phyloP scores from a whole-genome alignment of 495 filamentous ascomycete species.

The Niebla homalea region DNA sequence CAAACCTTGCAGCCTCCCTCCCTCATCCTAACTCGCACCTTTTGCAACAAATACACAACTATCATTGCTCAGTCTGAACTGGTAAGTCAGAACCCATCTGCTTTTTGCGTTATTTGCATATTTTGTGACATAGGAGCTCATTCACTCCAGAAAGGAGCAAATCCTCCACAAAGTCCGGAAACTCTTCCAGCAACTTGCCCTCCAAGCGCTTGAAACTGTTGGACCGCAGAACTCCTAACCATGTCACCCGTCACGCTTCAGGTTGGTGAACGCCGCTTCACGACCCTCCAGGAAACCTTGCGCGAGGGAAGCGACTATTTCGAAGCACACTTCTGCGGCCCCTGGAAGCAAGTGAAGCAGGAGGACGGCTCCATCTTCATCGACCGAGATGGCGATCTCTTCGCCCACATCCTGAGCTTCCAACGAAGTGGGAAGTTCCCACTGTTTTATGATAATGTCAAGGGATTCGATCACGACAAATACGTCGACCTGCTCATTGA shows the following conservation, averaged over 20 bases:
- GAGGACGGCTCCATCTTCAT: constrained; percentile 29
- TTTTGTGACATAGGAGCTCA: too few relatives aligned
- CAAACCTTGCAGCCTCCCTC: too few relatives aligned
- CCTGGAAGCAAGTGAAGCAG: neutral
- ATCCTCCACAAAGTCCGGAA: too few relatives aligned
- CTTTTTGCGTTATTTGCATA: too few relatives aligned
- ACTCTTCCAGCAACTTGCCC: too few relatives aligned
- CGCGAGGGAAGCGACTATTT: neutral
- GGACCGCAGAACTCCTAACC: neutral
- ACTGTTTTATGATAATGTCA: constrained; percentile 23
- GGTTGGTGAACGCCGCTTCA: neutral
- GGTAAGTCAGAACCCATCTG: too few relatives aligned
- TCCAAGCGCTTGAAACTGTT: too few relatives aligned
- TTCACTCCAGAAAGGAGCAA: too few relatives aligned
- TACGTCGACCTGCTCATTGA: constrained; percentile 23
- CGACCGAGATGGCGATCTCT: constrained; percentile 27
- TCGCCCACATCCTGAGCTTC: constrained; percentile 29
- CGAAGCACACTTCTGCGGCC: neutral
- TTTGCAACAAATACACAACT: too few relatives aligned
- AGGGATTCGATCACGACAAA: constrained; percentile 22
- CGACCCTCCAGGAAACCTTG: neutral
- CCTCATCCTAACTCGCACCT: too few relatives aligned
- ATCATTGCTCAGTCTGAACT: too few relatives aligned
- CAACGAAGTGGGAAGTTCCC: constrained; percentile 25
- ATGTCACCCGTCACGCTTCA: neutral